Evolutionary conservation across 345 rosid species (phyloP).

Genomic region (Abelmoschus esculentus): DNA sequence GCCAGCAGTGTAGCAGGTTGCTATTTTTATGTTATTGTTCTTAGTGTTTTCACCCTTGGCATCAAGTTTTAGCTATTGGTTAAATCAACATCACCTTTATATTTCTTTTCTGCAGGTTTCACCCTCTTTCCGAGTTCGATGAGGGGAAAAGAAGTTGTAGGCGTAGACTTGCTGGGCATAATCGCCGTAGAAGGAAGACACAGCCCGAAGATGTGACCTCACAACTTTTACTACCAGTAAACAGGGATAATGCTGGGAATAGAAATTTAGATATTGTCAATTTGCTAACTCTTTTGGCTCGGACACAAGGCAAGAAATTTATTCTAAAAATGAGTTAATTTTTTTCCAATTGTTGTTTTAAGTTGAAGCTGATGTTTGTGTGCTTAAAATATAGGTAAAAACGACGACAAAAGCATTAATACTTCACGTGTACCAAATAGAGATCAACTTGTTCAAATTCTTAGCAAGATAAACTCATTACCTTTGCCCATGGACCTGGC

Average conservation of each 20-base stretch:
- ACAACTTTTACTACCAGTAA: constrained; percentile 39
- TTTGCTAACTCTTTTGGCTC: constrained; percentile 56
- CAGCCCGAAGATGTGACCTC: constrained; percentile 69
- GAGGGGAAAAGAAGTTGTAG: constrained; percentile 25
- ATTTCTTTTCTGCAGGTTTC: constrained; percentile 18
- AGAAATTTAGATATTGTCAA: constrained; percentile 58
- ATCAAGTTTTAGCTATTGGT: not conserved
- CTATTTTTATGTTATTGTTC: not conserved
- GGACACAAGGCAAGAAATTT: constrained; percentile 53
- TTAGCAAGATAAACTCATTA: constrained; percentile 71
- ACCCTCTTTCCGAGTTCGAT: constrained; percentile 19
- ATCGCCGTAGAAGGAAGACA: constrained; percentile 20
- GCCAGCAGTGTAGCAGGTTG: constrained; percentile 98
- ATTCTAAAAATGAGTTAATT: not conserved
- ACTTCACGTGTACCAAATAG: constrained; percentile 39
- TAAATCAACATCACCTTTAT: not conserved
- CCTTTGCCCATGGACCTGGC: constrained; percentile 68
- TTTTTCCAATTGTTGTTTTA: not conserved
- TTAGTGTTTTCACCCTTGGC: not conserved
- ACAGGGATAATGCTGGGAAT: constrained; percentile 25
- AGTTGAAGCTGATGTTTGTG: constrained; percentile 10
- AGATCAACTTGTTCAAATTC: constrained; percentile 70
- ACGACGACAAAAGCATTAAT: constrained; percentile 32
- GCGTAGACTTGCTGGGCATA: constrained; percentile 25
- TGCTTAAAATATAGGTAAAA: constrained; percentile 40